These are phyloP conservation scores for Globisporangium takayamanum DNA, from an alignment of 352 stramenopile species.

Conservation along the genomic window DNA sequence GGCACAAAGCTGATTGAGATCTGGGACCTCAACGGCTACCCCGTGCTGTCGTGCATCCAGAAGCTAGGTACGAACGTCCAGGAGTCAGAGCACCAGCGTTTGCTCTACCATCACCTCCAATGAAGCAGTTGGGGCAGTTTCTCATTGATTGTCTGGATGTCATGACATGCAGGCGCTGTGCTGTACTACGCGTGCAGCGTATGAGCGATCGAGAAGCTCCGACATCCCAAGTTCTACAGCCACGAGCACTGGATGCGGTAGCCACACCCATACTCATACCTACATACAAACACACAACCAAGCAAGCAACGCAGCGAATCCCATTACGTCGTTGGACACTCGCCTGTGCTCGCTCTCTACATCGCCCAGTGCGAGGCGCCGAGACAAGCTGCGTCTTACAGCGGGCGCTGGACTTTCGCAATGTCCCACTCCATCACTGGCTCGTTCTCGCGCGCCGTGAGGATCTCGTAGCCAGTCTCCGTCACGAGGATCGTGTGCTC, in stretches of 20 bases:
- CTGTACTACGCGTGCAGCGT: conserved; percentile 49
- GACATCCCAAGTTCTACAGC: conserved; percentile 45
- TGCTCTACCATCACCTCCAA: background rate
- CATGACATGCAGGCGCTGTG: conserved; percentile 26
- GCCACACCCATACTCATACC: background rate
- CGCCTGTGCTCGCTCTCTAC: background rate
- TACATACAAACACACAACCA: background rate
- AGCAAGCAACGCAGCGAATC: no score
- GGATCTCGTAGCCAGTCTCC: conserved; percentile 94
- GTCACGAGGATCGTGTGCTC: conserved; percentile 99
- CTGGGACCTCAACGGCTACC: conserved; percentile 40
- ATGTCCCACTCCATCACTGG: conserved; percentile 85
- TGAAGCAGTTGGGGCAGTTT: background rate
- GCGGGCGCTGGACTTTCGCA: conserved; percentile 65
- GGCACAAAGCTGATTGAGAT: conserved; percentile 25
- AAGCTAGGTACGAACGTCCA: conserved; percentile 32
- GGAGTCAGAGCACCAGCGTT: background rate
- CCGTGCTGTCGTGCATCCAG: conserved; percentile 36
- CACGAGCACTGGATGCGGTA: conserved; percentile 29
- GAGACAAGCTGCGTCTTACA: conserved; percentile 8
- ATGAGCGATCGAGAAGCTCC: conserved; percentile 40
- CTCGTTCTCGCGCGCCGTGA: conserved; percentile 90
- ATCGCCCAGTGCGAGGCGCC: background rate
- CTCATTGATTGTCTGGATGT: background rate
- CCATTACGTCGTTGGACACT: background rate